Base-by-base conservation (phyloP, 257 asterid species). In the Rhazya stricta region DNA sequence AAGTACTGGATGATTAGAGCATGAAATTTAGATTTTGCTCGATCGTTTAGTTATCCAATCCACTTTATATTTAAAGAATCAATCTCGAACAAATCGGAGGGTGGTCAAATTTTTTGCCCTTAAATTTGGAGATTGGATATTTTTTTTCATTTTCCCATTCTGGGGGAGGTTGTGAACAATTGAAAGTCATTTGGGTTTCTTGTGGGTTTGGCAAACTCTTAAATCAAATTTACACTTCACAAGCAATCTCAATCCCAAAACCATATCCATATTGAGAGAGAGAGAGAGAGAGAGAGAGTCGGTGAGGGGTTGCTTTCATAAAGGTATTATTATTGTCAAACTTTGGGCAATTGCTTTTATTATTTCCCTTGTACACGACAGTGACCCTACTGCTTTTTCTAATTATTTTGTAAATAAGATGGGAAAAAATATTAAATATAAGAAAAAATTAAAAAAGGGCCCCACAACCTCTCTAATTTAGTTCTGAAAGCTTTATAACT, bases 281-380 rank as follows among this genome's bases (percentile, higher is more conserved):
- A 13, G 71, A 39, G 61, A 37, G 71, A 67, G 53, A 72, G 74
- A 67, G 76, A 73, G 41, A 37, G 19, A 75, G 86, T 79, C 15
- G 87, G 85, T 88, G 84, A 80, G 67, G 69, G 79, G 92, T 85
- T 78, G 88, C 90, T 82, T 86, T 87, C 96, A 76, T 74, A 79
- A 83, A 79, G 85, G 85, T 80, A 80, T 82, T 67, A 88, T 85
- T 87, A 83, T 85, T 87, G 86, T 91, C 89, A 84, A 85, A 87
- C 84, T 85, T 84, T 88, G 86, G 81, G 87, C 84, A 85, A 79
- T 85, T 79, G 85, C 87, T 86, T 89, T 88, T 79, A 83, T 81
- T 84, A 84, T 85, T 88, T 83, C 80, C 85, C 79, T 83, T 84
- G 83, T 75, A 68, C 83, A 79, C 76, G 69, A 70, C 46, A 27